Conservation (phyloP, 805 yeast genomes). For the Clavispora fructus region DNA sequence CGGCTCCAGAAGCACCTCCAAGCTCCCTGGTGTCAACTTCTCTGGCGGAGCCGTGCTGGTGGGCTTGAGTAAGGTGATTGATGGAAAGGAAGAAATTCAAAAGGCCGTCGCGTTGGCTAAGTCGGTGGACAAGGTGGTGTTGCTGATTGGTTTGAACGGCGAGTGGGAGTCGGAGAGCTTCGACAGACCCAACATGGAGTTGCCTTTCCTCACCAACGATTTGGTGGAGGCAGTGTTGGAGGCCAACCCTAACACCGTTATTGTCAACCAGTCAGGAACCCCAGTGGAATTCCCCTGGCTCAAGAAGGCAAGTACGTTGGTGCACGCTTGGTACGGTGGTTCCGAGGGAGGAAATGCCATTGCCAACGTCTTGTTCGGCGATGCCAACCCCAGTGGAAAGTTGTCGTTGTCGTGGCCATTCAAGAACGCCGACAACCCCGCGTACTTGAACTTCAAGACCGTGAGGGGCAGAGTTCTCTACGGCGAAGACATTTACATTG, state of each 20-base stretch:
- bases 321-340: constrained; percentile 58
- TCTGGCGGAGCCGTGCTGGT: constrained; percentile 17
- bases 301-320: constrained; percentile 33
- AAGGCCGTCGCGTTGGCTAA: constrained; percentile 47
- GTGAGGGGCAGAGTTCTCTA: constrained; percentile 51
- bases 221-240: constrained; percentile 40
- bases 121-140: constrained; percentile 46
- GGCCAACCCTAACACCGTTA: constrained; percentile 46
- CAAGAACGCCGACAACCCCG: constrained; percentile 49
- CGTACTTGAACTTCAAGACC: constrained; percentile 46
- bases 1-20: constrained; percentile 9
- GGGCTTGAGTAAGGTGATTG: constrained; percentile 20
- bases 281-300: constrained; percentile 59
- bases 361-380: constrained; percentile 58
- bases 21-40: constrained; percentile 21
- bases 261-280: constrained; percentile 57
- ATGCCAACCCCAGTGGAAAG: constrained; percentile 57
- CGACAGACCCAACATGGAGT: constrained; percentile 46
- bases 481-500: constrained; percentile 64
- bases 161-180: constrained; percentile 61
- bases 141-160: constrained; percentile 46
- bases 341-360: constrained; percentile 53
- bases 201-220: constrained; percentile 45
- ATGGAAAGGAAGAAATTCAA: constrained; percentile 18
- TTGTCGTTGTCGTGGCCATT: constrained; percentile 52